Base-by-base conservation (phyloP, 2,329 filamentous ascomycete species). In the Balansia obtecta region DNA sequence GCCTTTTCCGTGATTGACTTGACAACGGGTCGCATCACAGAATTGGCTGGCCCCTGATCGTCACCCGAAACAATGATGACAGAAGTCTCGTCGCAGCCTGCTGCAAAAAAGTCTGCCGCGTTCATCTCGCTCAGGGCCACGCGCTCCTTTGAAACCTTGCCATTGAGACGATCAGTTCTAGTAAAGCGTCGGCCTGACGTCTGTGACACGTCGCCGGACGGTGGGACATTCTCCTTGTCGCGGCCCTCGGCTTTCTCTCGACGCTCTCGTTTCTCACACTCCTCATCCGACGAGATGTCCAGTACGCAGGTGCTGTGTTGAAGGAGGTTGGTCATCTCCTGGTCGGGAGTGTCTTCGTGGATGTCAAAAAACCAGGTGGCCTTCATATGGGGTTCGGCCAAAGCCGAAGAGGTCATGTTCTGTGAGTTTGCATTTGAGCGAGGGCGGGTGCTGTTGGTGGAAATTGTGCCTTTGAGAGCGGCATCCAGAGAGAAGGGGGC, bases 141-240 rank as follows among this genome's bases (percentile, higher is more conserved):
- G 22, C 85, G 78, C 59, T 79, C 70, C 64, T 83, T 86, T 82
- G 22, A 84, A 71, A 77, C 63, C 72, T 82, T 82, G 52, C 74
- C 71, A 46, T 80, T 76, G 2, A 61, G 58, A 20, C 60, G 60
- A 20, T 52, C 52, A 11, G 58, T 60, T 12, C 61, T 55, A 20
- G 57, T 56, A 3, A 40, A 33, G 9, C 63, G 56, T n/a, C 67
- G 63, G 22, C 65, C 55, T 15, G 70, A 69, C 0, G 78, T 81
- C 60, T 85, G 76, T 30, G 77, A 80, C 39, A 85, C 65, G 44
- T 86, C 82, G 50, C 79, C 77, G 2, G 69, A 64, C 2, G 91
- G 91, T 4, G 91, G 86, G 16, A 95, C 81, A 62, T 98, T 98
- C 71, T 98, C 91, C 73, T 98, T 98, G 61, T 88, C 86, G 33